Base-by-base conservation (phyloP, 768 basidiomycete genomes). In the Amyloporia xantha region DNA sequence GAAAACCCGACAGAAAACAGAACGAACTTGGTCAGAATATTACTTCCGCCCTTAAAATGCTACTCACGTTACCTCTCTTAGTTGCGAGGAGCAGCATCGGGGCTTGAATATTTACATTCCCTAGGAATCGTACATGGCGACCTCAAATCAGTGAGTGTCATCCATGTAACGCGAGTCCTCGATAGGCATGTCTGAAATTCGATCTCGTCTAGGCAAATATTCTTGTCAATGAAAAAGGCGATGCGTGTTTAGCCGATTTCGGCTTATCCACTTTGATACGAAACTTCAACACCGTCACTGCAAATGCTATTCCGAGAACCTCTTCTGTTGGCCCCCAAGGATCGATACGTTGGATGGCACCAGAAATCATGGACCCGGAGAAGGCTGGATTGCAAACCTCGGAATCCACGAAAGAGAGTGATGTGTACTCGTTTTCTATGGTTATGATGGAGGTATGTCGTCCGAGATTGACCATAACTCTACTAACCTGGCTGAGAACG, bases 41-140 rank as follows among this genome's bases (percentile, higher is more conserved):
- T 21, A 12, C 13, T 35, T 36, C n/a, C 40, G 1, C 42, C n/a
- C 42, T 33, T 5, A 30, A 28, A 9, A n/a, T 33, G 17, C 15
- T 3, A 12, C 25, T 28, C 13, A 33, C 36, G 17, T 26, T 13
- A 17, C 15, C 28, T 39, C 12, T 24, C 10, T 19, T 36, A 63
- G 62, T 28, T 59, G 4, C 28, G 27, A 6, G 59, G 55, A 5
- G 54, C 59, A 1, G 47, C 57, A 5, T 27, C 40, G 1, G 62
- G 62, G 3, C 51, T 63, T 7, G 24, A 47, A 17, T 60, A 57
- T 39, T 50, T 62, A 6, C 62, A 63, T 42, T 26, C 41, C 12
- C 28, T 57, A 17, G 48, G 46, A 27, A 47, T 63, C 15, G 37
- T 63, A 7, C 62, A 63, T 45, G 59, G 59, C 0, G 60, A 60